Conservation (phyloP, 768 basidiomycete species). For the Lactarius hengduanensis region DNA sequence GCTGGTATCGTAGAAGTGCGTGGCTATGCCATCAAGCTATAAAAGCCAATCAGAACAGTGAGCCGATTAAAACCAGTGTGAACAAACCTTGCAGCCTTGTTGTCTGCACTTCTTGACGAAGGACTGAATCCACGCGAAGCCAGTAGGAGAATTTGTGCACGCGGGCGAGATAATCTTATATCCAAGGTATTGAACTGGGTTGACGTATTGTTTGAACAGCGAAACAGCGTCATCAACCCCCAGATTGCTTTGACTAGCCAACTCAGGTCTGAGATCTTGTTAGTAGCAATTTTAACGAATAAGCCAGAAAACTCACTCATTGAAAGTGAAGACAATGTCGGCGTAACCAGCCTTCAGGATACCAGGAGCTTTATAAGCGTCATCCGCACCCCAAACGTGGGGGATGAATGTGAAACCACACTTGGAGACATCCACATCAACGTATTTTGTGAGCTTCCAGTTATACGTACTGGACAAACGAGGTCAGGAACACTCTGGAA, state of each 20-base stretch:
- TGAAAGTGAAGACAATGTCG: conserved; percentile 53
- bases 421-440: conserved; percentile 33
- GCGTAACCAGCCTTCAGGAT: conserved; percentile 53
- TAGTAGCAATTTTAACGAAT: conserved; percentile 32
- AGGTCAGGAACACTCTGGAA: not conserved
- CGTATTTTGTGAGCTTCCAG: conserved; percentile 59
- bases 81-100: conserved; percentile 46
- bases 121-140: conserved; percentile 60
- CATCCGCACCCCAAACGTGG: conserved; percentile 69
- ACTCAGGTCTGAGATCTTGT: conserved; percentile 57
- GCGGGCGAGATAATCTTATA: conserved; percentile 65
- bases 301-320: conserved; percentile 59
- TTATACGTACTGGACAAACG: conserved; percentile 48
- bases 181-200: conserved; percentile 55
- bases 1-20: conserved; percentile 69
- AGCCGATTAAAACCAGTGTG: not conserved
- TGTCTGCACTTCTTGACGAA: conserved; percentile 52
- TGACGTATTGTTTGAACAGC: conserved; percentile 61
- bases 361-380: conserved; percentile 48
- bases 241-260: conserved; percentile 61
- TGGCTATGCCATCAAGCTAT: conserved; percentile 55
- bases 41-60: not conserved
- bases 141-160: conserved; percentile 56
- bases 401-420: conserved; percentile 56
- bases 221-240: conserved; percentile 45